phyloP scores from a whole-genome alignment of 129 eudicot species.

The Flaveria trinervia region DNA sequence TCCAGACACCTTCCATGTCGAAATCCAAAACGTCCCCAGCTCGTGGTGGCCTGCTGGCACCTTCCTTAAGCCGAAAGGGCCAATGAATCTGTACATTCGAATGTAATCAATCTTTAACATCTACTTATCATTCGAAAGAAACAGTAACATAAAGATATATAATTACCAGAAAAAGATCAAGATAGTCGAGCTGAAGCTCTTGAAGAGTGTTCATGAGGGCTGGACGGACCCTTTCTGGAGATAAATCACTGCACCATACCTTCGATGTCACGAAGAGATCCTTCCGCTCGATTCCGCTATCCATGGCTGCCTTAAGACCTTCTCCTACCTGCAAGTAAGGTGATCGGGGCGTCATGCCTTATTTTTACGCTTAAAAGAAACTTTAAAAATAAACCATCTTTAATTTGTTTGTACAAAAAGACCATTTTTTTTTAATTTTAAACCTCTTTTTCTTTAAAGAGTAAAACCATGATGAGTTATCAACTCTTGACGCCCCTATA shows the following conservation, averaged over 20 bases:
- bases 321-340: constrained; percentile 42
- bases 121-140: no score
- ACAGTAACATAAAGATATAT: no score
- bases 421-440: no score
- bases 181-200: constrained; percentile 66
- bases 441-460: no score
- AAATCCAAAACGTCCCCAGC: constrained; percentile 55
- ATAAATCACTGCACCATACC: constrained; percentile 57
- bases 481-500: no score
- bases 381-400: no score
- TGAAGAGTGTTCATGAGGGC: constrained; percentile 58
- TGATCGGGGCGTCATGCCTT: no score
- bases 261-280: constrained; percentile 56
- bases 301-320: constrained; percentile 47
- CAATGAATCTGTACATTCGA: constrained; percentile 54
- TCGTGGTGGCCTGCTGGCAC: constrained; percentile 66
- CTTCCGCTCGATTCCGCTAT: constrained; percentile 53
- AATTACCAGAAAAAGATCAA: constrained; percentile 68
- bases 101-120: no score
- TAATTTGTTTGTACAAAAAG: no score
- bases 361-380: no score
- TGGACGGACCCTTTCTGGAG: constrained; percentile 64
- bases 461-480: no score
- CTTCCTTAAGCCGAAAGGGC: constrained; percentile 66
- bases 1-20: constrained; percentile 88